Conservation (phyloP, 257 asterid species). For the Scutellaria barbata region DNA sequence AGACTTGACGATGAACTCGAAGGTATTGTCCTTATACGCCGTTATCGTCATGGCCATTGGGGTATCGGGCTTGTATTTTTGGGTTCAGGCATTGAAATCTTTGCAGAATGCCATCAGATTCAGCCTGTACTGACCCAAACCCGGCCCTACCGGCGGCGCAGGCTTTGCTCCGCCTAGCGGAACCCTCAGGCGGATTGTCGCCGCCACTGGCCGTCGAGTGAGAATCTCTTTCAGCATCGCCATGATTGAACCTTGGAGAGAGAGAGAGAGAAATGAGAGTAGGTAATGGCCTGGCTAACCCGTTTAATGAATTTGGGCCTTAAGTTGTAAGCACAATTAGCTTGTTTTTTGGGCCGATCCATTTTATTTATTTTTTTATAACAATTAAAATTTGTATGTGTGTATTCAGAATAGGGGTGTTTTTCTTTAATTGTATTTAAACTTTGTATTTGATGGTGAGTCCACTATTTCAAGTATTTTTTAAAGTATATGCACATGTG, state of each 20-base stretch:
- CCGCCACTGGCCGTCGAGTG: slow-evolving; percentile 85
- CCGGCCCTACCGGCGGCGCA: slow-evolving; percentile 92
- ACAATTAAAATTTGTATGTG: too few relatives aligned
- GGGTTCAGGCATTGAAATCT: slow-evolving; percentile 86
- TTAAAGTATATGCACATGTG: too few relatives aligned
- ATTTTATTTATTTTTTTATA: too few relatives aligned
- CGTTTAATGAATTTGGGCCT: slow-evolving; percentile 5
- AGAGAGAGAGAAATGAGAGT: not conserved
- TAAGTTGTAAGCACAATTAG: too few relatives aligned
- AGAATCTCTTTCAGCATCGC: slow-evolving; percentile 80
- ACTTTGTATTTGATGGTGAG: too few relatives aligned
- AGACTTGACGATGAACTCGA: slow-evolving; percentile 78
- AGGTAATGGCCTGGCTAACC: not conserved
- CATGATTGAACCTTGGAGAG: slow-evolving; percentile 41
- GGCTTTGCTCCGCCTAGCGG: slow-evolving; percentile 91
- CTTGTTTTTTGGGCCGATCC: too few relatives aligned
- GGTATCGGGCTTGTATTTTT: slow-evolving; percentile 80
- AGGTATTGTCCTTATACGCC: slow-evolving; percentile 79
- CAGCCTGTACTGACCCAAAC: slow-evolving; percentile 79
- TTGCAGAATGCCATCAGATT: slow-evolving; percentile 95
- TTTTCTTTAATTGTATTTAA: too few relatives aligned
- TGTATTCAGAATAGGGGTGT: too few relatives aligned
- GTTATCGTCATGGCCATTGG: slow-evolving; percentile 85
- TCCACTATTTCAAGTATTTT: too few relatives aligned
- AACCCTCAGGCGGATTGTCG: slow-evolving; percentile 85